Percentiles rank a stretch among this genome's conserved stretches.
Conservation (phyloP, 257 asterid species). For the Solanum raphanifolium region DNA sequence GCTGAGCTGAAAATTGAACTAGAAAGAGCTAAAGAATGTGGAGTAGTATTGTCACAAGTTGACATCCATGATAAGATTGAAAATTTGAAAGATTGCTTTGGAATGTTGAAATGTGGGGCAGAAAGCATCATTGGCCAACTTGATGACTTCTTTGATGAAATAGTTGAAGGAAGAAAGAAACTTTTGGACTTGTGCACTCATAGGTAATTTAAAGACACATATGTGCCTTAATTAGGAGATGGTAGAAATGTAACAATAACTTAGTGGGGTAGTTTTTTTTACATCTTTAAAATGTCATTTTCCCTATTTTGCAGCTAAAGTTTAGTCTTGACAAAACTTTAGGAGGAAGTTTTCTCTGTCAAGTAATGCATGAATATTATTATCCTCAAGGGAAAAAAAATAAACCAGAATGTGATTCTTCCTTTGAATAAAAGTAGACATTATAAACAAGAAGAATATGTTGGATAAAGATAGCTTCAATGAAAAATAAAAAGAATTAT, state of each 20-base stretch:
- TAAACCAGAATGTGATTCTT: constrained; percentile 49
- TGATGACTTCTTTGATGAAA: constrained; percentile 86
- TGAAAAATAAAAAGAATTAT: constrained; percentile 12
- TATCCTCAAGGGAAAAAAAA: neutral
- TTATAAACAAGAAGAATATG: constrained; percentile 38
- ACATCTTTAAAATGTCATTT: neutral
- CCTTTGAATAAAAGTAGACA: constrained; percentile 15
- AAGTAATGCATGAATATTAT: constrained; percentile 6
- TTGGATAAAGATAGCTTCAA: constrained; percentile 33
- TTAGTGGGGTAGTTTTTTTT: constrained; percentile 5
- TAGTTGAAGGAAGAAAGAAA: constrained; percentile 76
- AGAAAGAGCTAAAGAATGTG: constrained; percentile 23
- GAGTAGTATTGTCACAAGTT: constrained; percentile 4
- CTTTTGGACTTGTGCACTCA: constrained; percentile 67
- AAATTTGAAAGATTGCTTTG: constrained; percentile 49
- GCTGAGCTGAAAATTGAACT: constrained; percentile 44
- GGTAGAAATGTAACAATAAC: constrained; percentile 21
- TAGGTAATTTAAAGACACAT: constrained; percentile 21
- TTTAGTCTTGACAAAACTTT: constrained; percentile 15
- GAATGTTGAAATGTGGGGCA: constrained; percentile 50
- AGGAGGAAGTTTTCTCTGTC: constrained; percentile 12
- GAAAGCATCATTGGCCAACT: constrained; percentile 62
- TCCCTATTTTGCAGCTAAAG: neutral
- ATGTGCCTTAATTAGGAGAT: constrained; percentile 1
- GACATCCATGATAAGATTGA: constrained; percentile 35